These are phyloP conservation scores for Cercospora zeae-maydis DNA, from an alignment of 2,329 filamentous ascomycete species.

Conservation along the genomic window DNA sequence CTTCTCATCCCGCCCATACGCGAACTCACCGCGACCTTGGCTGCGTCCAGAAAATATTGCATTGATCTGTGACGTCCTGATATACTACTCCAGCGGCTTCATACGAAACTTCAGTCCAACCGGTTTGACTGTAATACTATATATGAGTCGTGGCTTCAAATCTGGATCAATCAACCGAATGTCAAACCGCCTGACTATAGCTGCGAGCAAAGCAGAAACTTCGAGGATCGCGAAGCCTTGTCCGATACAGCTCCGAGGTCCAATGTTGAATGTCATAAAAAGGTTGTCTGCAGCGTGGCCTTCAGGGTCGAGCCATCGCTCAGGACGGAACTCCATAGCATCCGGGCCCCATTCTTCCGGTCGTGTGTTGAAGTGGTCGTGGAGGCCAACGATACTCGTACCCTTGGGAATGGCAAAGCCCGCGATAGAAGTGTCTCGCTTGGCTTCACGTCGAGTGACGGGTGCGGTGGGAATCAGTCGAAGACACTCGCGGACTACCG, in stretches of 20 bases:
- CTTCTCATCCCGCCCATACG: too few relatives aligned
- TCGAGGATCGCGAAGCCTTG: conserved; percentile 9
- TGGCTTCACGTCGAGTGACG: conserved; percentile 5
- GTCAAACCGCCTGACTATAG: conserved; percentile 4
- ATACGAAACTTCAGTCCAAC: neutral
- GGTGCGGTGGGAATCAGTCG: neutral
- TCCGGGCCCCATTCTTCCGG: neutral
- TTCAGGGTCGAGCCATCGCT: conserved; percentile 7
- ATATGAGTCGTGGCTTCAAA: neutral
- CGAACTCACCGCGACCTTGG: too few relatives aligned
- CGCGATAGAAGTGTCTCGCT: conserved; percentile 1
- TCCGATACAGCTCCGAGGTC: conserved; percentile 11
- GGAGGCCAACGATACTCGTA: neutral
- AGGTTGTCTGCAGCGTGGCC: neutral
- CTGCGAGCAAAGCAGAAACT: neutral
- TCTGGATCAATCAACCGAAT: neutral
- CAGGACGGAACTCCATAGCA: conserved; percentile 2
- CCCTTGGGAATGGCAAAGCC: conserved; percentile 7
- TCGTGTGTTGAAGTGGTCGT: neutral
- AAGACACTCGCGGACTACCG: neutral
- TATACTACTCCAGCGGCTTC: neutral
- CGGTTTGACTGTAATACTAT: conserved; percentile 7
- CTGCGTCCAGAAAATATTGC: too few relatives aligned
- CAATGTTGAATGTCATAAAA: conserved; percentile 8
- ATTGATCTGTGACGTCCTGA: too few relatives aligned